Base-by-base conservation (phyloP, 2,329 filamentous ascomycete genomes). In the Fusarium luffae region DNA sequence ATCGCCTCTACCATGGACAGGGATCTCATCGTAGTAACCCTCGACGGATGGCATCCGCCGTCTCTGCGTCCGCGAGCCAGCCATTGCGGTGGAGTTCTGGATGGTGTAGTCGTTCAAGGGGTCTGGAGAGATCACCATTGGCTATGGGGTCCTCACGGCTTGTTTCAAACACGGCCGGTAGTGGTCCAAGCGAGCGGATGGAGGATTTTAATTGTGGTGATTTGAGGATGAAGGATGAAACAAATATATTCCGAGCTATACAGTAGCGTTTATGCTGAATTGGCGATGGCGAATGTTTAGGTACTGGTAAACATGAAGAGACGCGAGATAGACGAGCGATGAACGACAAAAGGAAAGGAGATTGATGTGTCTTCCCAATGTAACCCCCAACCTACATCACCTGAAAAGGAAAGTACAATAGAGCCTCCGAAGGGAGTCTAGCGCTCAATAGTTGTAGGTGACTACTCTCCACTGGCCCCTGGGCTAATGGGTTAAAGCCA, bases 91-190 rank as follows among this genome's bases (percentile, higher is more conserved):
- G 68, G 72, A 64, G 55, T 64, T 58, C 51, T 64, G 51, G 59
- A 74, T 73, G 42, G 63, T 71, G 63, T 54, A 19, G 44, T 57
- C 34, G 25, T 40, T 37, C 57, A 48, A 54, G 61, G 55, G 60
- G 47, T 47, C 48, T 54, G 46, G 62, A 30, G 59, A 47, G 54
- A 62, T 61, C 42, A 50, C 51, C 61, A 74, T 74, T 74, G 72
- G 72, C 59, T 55, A 54, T 69, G 41, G 42, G 16, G 32, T 43
- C 60, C 37, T 56, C 32, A 68, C 55, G 41, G 57, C 42, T 21
- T 58, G 69, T 71, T 71, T 71, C 69, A 71, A 69, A 57, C 40
- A 34, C 12, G 68, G 65, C 54, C 50, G 46, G 57, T 28, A 69
- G 50, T 52, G 59, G 55, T 27, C 65, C 34, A 58, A 63, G 52